Percentiles rank a stretch among this genome's conserved stretches.
Evolutionary conservation across 2,329 filamentous ascomycete species (phyloP).

Genomic region (Botrytis medusae): DNA sequence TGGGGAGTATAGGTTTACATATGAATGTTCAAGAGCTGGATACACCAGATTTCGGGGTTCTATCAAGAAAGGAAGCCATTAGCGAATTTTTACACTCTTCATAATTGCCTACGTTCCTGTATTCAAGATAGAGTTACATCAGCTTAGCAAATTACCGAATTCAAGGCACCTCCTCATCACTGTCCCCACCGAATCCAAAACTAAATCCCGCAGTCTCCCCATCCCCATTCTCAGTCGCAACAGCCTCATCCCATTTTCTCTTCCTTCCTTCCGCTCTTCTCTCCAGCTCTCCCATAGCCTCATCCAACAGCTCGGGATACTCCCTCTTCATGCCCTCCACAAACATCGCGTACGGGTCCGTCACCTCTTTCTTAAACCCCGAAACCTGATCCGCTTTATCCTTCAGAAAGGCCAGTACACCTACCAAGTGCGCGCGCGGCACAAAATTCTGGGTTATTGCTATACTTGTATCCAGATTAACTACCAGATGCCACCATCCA

Average conservation of each 20-base stretch:
- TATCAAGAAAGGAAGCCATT: not conserved
- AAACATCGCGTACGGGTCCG: constrained; percentile 74
- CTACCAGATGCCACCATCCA: constrained; percentile 95
- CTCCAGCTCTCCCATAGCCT: constrained; percentile 64
- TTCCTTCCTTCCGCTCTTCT: constrained; percentile 65
- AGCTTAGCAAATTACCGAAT: not conserved
- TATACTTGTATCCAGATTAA: constrained; percentile 81
- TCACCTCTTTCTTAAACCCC: constrained; percentile 72
- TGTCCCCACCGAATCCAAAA: constrained; percentile 63
- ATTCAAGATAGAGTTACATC: not conserved
- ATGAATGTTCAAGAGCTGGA: not conserved
- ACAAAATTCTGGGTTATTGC: constrained; percentile 97
- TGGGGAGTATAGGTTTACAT: not conserved
- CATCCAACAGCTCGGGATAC: constrained; percentile 66
- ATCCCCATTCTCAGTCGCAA: constrained; percentile 49
- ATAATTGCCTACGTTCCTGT: not conserved
- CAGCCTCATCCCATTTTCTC: constrained; percentile 82
- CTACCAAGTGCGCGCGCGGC: constrained; percentile 66
- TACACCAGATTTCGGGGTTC: not conserved
- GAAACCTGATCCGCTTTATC: constrained; percentile 85
- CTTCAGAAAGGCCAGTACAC: constrained; percentile 76
- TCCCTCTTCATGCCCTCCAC: constrained; percentile 61
- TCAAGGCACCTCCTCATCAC: constrained; percentile 47
- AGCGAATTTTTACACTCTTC: not conserved
- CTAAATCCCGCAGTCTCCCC: constrained; percentile 53